Evolutionary conservation across 495 filamentous ascomycete genomes (phyloP), one percentile per base, ranked within the genome.

Genomic region (Aspergillus wentii): DNA sequence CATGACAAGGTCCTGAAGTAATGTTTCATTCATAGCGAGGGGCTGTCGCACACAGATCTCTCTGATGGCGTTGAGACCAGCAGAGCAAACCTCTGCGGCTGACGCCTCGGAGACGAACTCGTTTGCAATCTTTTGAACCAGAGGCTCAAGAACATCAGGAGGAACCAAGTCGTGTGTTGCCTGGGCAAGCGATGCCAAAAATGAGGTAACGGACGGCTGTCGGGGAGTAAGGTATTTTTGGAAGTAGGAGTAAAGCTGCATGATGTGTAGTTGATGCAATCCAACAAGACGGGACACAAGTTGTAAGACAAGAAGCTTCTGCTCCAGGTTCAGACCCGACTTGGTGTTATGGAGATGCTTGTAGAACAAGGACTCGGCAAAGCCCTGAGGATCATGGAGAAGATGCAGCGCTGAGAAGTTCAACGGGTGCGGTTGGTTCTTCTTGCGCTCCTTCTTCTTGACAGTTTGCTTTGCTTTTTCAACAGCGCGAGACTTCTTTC

Each of bases 381-480:
- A 97, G 1, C 86, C 87, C 52, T 99, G 94, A 1, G 94, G 90
- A 53, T 97, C 94, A 57, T 95, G 85, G 4, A 99, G 73, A 10
- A 99, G 74, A 56, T 97, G 92, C n/a, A 87, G 76, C n/a, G 94
- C 94, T 0, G 90, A 95, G 64, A 99, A 99, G 66, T 99, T 97
- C 16, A 97, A 74, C 0, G 83, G 79, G 51, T 90, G 86, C 0
- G 86, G 84, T 36, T 85, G 75, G 34, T 78, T 81, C 76, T 95
- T 95, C 69, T 91, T 94, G 53, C 77, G 79, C 57, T 94, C 86
- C 60, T 85, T 85, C 59, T 72, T 85, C 57, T 82, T 91, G 18
- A 88, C 74, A 47, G 80, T 83, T 15, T 81, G 74, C 6, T 84
- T 71, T 1, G 90, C 94, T 51, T 82, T 85, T 38, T 90, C 84